Base-by-base conservation (phyloP, 495 filamentous ascomycete species). In the Lasiosphaeria ovina region DNA sequence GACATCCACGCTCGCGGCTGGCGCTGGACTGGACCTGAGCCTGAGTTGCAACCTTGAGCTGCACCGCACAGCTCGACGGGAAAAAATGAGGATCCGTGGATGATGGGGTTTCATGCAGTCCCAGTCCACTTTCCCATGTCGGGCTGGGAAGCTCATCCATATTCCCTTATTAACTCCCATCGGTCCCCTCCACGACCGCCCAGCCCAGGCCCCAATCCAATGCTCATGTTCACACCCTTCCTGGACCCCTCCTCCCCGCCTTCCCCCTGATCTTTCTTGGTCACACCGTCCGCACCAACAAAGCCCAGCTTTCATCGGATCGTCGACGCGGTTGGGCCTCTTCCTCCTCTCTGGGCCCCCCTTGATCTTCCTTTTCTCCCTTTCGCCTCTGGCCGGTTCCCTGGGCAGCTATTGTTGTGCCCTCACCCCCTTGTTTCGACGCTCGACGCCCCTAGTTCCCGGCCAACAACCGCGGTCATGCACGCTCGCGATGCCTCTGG, bases 401-500 rank as follows among this genome's bases (percentile, higher is more conserved):
- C 5, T 4, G 2, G 5, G 12, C 4, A 14, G 5, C 12, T n/a
- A 47, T 47, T n/a, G 16, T 12, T 12, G 38, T 12, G 8, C 38
- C 38, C 12, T 12, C 8, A 47, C 44, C 12, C 44, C 44, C 44
- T 47, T 14, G 16, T 47, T 14, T 47, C 44, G 12, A 5, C 6
- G 5, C 44, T 47, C 44, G 7, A 42, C 38, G 38, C 38, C 38
- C 7, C 44, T 24, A 24, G 24, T 24, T 24, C 24, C 24, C 24
- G 47, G 47, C 47, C 4, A n/a, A 7, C 11, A 12, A 52, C 12
- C 67, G 35, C 57, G 66, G 72, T 59, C 58, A 81, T 82, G 80
- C 75, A 81, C 54, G 76, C 73, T 33, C 69, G 72, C 63, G 74
- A 82, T 66, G 75, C 79, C 51, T 72, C 72, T n/a, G 81, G 81